phyloP scores from a whole-genome alignment of 345 rosid species.

The Lumnitzera racemosa region DNA sequence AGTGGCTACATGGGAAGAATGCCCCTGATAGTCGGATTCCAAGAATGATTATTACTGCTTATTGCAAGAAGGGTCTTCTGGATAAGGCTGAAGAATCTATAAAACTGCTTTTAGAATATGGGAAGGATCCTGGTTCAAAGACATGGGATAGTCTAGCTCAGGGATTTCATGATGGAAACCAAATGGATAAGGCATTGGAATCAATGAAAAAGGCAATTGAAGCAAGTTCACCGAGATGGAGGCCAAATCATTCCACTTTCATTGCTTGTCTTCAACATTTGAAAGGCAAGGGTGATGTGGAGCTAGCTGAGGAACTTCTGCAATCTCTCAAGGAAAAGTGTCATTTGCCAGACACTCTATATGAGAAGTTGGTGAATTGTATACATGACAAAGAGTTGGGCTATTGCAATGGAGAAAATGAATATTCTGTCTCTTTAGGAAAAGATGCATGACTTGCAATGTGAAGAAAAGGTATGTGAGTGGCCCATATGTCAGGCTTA shows the following conservation, averaged over 20 bases:
- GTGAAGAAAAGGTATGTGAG: no score
- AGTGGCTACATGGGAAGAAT: conserved; percentile 38
- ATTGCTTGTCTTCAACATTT: conserved; percentile 17
- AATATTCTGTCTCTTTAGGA: no score
- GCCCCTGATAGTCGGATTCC: conserved; percentile 40
- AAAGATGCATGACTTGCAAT: no score
- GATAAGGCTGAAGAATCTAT: conserved; percentile 48
- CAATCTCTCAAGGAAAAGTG: neutral
- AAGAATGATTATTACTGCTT: conserved; percentile 35
- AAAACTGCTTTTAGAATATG: conserved; percentile 11
- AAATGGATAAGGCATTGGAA: conserved; percentile 12
- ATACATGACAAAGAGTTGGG: no score
- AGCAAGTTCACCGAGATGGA: conserved; percentile 6
- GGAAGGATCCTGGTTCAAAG: neutral
- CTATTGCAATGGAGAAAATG: no score
- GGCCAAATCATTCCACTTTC: conserved; percentile 10
- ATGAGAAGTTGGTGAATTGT: no score
- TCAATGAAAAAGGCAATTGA: conserved; percentile 11
- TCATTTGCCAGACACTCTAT: no score
- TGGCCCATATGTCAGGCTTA: no score
- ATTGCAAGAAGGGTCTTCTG: conserved; percentile 36
- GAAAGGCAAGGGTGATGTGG: conserved; percentile 14
- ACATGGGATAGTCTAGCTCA: conserved; percentile 6
- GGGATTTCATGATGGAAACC: conserved; percentile 1
- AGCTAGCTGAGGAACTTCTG: conserved; percentile 13